Evolutionary conservation across 345 rosid genomes (phyloP).

Genomic region (Populus alba): DNA sequence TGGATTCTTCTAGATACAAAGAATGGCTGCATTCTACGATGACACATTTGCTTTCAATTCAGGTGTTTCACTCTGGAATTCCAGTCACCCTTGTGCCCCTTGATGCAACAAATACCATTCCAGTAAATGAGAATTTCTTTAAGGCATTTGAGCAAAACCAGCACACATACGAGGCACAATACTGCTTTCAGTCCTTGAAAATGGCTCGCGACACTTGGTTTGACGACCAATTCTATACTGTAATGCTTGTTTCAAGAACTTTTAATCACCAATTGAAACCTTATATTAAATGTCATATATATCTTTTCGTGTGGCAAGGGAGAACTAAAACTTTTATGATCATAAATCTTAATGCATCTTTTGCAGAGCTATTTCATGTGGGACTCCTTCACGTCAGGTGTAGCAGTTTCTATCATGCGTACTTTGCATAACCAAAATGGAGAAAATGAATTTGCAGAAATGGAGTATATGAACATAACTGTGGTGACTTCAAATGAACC

Average conservation of each 20-base stretch:
- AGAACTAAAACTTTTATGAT: not conserved
- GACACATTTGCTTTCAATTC: not conserved
- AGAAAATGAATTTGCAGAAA: slow-evolving; percentile 75
- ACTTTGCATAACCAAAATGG: slow-evolving; percentile 32
- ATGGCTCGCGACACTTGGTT: slow-evolving; percentile 73
- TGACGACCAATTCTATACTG: slow-evolving; percentile 54
- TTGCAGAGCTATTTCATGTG: slow-evolving; percentile 87
- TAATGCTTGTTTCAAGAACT: slow-evolving; percentile 9
- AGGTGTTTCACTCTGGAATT: slow-evolving; percentile 90
- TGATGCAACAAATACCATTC: slow-evolving; percentile 92
- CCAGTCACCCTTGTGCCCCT: slow-evolving; percentile 77
- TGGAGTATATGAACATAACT: slow-evolving; percentile 86
- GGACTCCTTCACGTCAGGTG: slow-evolving; percentile 85
- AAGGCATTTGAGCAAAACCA: slow-evolving; percentile 55
- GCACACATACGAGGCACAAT: slow-evolving; percentile 72
- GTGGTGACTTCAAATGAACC: slow-evolving; percentile 81
- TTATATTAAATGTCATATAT: not conserved
- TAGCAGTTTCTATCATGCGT: slow-evolving; percentile 71
- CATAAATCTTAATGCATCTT: not conserved
- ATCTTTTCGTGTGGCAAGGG: not conserved
- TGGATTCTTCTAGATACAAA: not conserved
- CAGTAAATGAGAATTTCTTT: slow-evolving; percentile 53
- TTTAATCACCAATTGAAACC: not conserved
- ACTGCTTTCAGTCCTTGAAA: slow-evolving; percentile 69
- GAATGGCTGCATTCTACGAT: not conserved